Percentiles rank a stretch among this genome's conserved stretches.
phyloP scores from a whole-genome alignment of 139 green algal species.

The Closterium sp. region DNA sequence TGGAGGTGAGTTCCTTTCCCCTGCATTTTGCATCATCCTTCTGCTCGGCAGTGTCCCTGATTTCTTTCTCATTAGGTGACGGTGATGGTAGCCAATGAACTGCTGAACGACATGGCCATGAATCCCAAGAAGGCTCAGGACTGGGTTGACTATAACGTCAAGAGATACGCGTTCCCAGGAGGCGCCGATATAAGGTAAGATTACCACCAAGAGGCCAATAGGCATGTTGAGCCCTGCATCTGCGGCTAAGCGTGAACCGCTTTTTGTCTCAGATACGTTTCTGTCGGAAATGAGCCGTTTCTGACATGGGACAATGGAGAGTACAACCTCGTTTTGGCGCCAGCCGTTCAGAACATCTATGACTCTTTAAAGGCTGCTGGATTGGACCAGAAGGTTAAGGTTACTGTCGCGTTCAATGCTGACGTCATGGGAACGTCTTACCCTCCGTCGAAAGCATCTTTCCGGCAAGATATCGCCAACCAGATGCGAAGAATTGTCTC shows the following conservation, averaged over 20 bases:
- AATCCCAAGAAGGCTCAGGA: constrained; percentile 13
- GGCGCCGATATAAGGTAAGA: not conserved
- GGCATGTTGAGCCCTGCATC: not conserved
- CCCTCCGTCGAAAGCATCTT: constrained; percentile 1
- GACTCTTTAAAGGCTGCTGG: not conserved
- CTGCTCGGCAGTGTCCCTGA: not conserved
- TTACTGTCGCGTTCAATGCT: constrained; percentile 20
- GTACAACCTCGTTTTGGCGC: constrained; percentile 17
- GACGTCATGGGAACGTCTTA: constrained; percentile 15
- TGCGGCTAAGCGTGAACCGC: not conserved
- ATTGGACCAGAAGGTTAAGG: constrained; percentile 17
- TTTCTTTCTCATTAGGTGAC: constrained; percentile 3
- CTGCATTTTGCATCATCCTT: not conserved
- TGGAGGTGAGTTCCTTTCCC: not conserved
- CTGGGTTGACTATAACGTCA: constrained; percentile 31
- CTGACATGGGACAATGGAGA: not conserved
- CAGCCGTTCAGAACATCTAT: constrained; percentile 22
- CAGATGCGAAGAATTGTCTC: constrained; percentile 3
- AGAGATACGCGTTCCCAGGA: constrained; percentile 13
- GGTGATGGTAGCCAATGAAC: constrained; percentile 14
- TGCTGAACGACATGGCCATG: constrained; percentile 7
- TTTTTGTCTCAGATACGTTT: not conserved
- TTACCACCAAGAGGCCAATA: not conserved
- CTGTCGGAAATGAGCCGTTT: constrained; percentile 32
- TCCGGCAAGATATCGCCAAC: not conserved